phyloP scores from a whole-genome alignment of 208 protist genomes.

The Leishmania martiniquensis region DNA sequence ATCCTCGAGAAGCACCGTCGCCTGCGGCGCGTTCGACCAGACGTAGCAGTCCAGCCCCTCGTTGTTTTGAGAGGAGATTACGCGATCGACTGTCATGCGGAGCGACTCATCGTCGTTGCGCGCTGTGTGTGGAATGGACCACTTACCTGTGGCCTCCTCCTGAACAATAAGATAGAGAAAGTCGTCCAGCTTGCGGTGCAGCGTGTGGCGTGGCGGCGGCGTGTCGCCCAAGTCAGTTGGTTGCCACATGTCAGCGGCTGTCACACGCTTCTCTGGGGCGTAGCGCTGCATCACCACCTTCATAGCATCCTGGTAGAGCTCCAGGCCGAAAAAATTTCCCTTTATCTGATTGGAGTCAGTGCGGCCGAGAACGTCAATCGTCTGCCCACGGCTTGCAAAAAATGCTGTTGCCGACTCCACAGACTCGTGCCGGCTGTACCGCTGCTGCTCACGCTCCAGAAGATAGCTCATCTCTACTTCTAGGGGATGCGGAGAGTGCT shows the following conservation, averaged over 20 bases:
- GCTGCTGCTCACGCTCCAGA: slow-evolving; percentile 82
- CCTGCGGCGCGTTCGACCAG: slow-evolving; percentile 87
- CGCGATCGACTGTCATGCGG: slow-evolving; percentile 72
- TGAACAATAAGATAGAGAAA: slow-evolving; percentile 81
- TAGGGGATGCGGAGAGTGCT: slow-evolving; percentile 77
- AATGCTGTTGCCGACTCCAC: slow-evolving; percentile 77
- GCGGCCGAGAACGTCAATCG: slow-evolving; percentile 71
- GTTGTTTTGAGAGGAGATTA: slow-evolving; percentile 53
- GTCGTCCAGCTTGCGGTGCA: slow-evolving; percentile 81
- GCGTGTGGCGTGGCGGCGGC: slow-evolving; percentile 61
- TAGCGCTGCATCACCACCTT: slow-evolving; percentile 77
- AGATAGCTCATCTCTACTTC: slow-evolving; percentile 76
- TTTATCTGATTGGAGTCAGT: slow-evolving; percentile 68
- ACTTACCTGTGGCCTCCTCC: slow-evolving; percentile 55
- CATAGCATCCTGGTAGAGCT: slow-evolving; percentile 88
- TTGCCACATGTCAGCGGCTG: slow-evolving; percentile 49
- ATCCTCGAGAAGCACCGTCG: slow-evolving; percentile 40
- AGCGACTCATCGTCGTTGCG: slow-evolving; percentile 59
- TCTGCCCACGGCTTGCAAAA: slow-evolving; percentile 61
- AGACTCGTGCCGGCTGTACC: slow-evolving; percentile 76
- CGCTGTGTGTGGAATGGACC: slow-evolving; percentile 65
- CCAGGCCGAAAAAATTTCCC: slow-evolving; percentile 78
- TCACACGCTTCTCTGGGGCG: slow-evolving; percentile 60
- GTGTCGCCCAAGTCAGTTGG: slow-evolving; percentile 31
- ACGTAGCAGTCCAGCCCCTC: slow-evolving; percentile 66